Evolutionary conservation across 2,329 filamentous ascomycete genomes (phyloP).

Genomic region (Fusarium sp.): DNA sequence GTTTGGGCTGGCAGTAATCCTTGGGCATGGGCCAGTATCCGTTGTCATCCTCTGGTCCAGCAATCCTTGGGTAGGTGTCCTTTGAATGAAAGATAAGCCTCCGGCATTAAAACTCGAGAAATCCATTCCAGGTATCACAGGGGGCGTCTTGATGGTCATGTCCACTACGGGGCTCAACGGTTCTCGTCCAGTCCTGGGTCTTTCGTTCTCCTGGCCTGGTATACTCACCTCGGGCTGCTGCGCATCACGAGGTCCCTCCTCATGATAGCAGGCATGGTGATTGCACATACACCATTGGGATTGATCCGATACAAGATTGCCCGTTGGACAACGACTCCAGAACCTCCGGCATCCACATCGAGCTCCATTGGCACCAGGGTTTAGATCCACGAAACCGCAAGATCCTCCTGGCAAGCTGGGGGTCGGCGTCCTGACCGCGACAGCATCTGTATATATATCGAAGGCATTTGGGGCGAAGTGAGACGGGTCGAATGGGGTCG

Average conservation of each 20-base stretch:
- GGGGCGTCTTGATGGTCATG: conserved; percentile 55
- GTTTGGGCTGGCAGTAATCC: conserved; percentile 30
- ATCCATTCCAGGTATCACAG: conserved; percentile 53
- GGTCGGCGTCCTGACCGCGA: conserved; percentile 41
- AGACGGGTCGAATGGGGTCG: conserved; percentile 59
- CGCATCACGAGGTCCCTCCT: conserved; percentile 53
- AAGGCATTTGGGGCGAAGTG: conserved; percentile 60
- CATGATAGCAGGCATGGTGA: conserved; percentile 71
- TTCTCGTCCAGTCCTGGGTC: conserved; percentile 58
- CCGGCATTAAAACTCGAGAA: conserved; percentile 52
- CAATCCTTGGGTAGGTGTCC: conserved; percentile 41
- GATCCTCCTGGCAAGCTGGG: conserved; percentile 61
- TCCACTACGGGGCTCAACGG: conserved; percentile 66
- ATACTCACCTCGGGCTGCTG: conserved; percentile 42
- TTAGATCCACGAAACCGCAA: conserved; percentile 69
- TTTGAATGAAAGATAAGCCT: conserved; percentile 52
- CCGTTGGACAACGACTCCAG: conserved; percentile 60
- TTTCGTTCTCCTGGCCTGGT: conserved; percentile 64
- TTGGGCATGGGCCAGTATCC: conserved; percentile 30
- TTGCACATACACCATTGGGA: conserved; percentile 70
- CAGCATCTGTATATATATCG: conserved; percentile 65
- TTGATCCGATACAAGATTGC: conserved; percentile 54
- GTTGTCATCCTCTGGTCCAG: conserved; percentile 41
- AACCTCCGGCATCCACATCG: conserved; percentile 71
- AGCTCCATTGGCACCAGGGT: conserved; percentile 61